Base-by-base conservation (phyloP, 345 rosid genomes). In the Brassica cretica region DNA sequence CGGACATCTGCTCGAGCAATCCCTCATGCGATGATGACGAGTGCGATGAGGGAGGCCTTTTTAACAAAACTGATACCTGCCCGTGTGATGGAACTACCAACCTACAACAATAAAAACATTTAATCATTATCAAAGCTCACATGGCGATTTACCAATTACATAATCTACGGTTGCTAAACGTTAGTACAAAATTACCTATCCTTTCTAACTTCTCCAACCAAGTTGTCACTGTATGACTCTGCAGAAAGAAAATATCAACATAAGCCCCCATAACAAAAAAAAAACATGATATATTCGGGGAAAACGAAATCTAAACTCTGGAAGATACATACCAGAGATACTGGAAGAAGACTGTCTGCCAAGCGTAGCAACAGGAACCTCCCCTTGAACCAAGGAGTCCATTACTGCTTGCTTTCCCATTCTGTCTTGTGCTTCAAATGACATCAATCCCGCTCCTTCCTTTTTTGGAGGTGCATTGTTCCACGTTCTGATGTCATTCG, bases 11-110 rank as follows among this genome's bases (percentile, higher is more conserved):
- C 64, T 86, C 94, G 6, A 85, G 69, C 63, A 78, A 24, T 27
- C 80, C 87, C 66, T 89, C 92, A 65, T 79, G 89, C 19, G 91
- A 85, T 7, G 88, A 84, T 19, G 88, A 74, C n/a, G 84, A 76
- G 32, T 69, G 78, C 14, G 85, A 75, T 1, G 82, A 79, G 4
- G 91, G 85, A 14, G 85, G 80, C 18, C 86, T 76, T 76, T 81
- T 83, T 41, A 66, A 73, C 76, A 79, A 35, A 25, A 79, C 73
- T 70, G 72, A 84, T 44, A 91, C 88, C 21, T 78, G 87, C 46
- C 86, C 87, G 75, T 86, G 85, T 16, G 87, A 80, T 76, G 80
- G 74, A 27, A 68, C 75, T 39, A 72, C 9, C 75, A 77, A 65
- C 65, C 79, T 80, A 80, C 46, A 11, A 25, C 16, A 24, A 25